Evolutionary conservation across 2,329 filamentous ascomycete genomes (phyloP), one percentile per base, ranked within the genome.

Genomic region (Biscogniauxia marginata): DNA sequence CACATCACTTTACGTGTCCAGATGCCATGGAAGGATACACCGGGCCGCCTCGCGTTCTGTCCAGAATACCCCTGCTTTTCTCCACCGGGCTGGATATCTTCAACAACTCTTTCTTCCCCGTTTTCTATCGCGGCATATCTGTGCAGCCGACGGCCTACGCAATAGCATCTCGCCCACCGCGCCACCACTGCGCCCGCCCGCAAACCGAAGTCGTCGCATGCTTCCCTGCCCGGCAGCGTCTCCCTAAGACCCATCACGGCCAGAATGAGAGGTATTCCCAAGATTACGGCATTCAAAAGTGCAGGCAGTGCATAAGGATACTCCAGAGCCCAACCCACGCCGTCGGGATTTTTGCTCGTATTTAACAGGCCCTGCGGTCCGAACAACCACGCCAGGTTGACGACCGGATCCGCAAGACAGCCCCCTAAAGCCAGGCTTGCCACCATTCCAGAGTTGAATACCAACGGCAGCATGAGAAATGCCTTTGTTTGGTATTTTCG

Each of bases 401-500:
- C 66, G 1, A 71, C 73, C 1, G 77, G 78, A 30, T 79, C 77
- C 1, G 77, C 76, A 0, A 78, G 69, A 13, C 77, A 59, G 1
- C 78, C 78, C 8, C 77, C 77, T 1, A 77, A 47, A 4, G 74
- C 73, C 7, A 76, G 71, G 4, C 76, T 77, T 9, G 74, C 65
- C 19, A 78, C 77, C 60, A 71, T 70, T 3, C 74, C 71, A 3
- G 65, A 59, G 63, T 90, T 90, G 72, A 89, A 87, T 49, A 86
- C 88, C 81, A 91, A 87, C 3, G 76, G 77, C 54, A 79, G 61
- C 22, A 79, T 66, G 19, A 77, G 63, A 48, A 78, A 78, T 0
- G 76, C 75, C 58, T 74, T 71, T 6, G 76, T 75, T 59, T 76
- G 76, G 58, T 70, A 88, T 76, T 82, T 87, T 71, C 88, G 89